Percentiles rank a stretch among this genome's conserved stretches.
phyloP scores from a whole-genome alignment of 2,329 filamentous ascomycete species.

The Aspergillus sergii region DNA sequence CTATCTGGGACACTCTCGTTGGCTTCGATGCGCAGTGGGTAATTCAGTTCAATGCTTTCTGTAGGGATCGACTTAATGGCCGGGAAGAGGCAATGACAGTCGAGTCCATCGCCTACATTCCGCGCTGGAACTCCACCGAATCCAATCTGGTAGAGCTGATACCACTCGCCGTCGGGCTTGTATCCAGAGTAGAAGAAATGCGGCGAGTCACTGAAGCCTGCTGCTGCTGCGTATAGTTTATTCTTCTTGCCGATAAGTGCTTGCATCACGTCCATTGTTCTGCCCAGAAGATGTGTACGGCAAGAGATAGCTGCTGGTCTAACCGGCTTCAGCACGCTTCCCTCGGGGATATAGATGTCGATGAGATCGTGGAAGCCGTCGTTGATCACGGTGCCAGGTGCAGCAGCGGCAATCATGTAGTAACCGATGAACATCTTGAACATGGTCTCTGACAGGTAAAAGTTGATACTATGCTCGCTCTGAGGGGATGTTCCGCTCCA shows the following conservation, averaged over 20 bases:
- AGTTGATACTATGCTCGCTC: constrained; percentile 51
- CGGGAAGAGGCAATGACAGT: constrained; percentile 55
- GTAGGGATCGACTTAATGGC: constrained; percentile 55
- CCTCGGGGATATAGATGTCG: constrained; percentile 50
- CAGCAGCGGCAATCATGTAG: constrained; percentile 53
- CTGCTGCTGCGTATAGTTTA: constrained; percentile 50
- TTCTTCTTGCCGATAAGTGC: constrained; percentile 54
- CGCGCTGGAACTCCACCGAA: constrained; percentile 54
- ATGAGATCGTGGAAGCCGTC: constrained; percentile 56
- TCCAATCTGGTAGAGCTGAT: constrained; percentile 54
- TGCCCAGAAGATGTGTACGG: constrained; percentile 52
- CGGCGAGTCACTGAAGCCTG: constrained; percentile 55
- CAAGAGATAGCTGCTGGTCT: constrained; percentile 52
- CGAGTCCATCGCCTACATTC: constrained; percentile 51
- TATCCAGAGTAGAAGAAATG: constrained; percentile 56
- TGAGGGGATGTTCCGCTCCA: constrained; percentile 54
- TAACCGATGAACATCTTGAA: constrained; percentile 56
- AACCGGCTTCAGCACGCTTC: constrained; percentile 50
- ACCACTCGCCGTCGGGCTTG: constrained; percentile 52
- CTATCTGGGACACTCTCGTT: constrained; percentile 53
- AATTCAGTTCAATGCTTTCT: constrained; percentile 53
- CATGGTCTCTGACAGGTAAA: constrained; percentile 52
- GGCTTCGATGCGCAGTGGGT: constrained; percentile 51
- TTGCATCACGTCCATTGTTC: constrained; percentile 54
- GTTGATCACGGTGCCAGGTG: constrained; percentile 53